These are phyloP conservation scores for Cordyceps cateniannulata DNA, from an alignment of 2,329 filamentous ascomycete species.

Conservation along the genomic window DNA sequence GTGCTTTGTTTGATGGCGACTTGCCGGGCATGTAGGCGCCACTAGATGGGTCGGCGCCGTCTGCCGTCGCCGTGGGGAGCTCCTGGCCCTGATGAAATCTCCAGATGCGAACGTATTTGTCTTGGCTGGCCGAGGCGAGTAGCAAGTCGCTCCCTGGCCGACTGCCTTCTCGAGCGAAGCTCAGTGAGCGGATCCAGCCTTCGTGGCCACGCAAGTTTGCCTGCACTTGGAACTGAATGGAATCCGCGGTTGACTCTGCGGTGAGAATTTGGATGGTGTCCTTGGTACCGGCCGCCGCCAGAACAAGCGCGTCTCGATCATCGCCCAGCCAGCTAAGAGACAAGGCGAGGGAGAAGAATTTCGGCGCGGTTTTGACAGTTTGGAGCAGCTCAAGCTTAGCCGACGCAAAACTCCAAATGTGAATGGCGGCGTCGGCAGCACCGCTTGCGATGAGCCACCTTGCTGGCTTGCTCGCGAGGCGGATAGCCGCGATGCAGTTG, in stretches of 20 bases:
- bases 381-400: conserved; percentile 52
- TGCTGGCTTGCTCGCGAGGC: conserved; percentile 20
- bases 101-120: conserved; percentile 96
- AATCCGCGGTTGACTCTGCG: conserved; percentile 35
- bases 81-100: conserved; percentile 67
- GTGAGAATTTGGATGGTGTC: conserved; percentile 76
- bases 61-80: conserved; percentile 49
- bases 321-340: conserved; percentile 57
- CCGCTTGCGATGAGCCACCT: conserved; percentile 64
- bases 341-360: conserved; percentile 74
- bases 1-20: conserved; percentile 82
- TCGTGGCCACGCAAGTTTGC: conserved; percentile 84
- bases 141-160: conserved; percentile 59
- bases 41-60: conserved; percentile 48
- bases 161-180: conserved; percentile 61
- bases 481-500: conserved; percentile 55
- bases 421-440: conserved; percentile 68
- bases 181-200: conserved; percentile 85
- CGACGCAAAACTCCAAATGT: conserved; percentile 59
- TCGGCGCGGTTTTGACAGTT: conserved; percentile 65
- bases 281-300: conserved; percentile 83
- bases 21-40: conserved; percentile 58
- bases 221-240: conserved; percentile 57
- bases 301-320: conserved; percentile 48
- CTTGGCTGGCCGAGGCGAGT: conserved; percentile 89